phyloP scores from a whole-genome alignment of 805 yeast genomes.

The Candida namnaoensis region DNA sequence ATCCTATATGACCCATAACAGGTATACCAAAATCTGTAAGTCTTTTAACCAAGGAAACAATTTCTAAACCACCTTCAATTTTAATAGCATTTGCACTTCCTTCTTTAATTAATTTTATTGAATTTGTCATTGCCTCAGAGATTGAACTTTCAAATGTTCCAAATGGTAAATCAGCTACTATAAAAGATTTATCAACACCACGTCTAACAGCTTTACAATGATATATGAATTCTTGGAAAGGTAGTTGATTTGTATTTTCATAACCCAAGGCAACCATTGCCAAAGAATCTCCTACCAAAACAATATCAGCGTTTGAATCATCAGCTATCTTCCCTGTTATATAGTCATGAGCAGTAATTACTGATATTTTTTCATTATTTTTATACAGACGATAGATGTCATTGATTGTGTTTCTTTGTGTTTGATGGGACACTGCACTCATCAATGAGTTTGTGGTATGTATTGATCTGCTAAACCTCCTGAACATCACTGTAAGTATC shows the following conservation, averaged over 20 bases:
- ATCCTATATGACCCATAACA: slow-evolving; percentile 84
- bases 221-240: slow-evolving; percentile 71
- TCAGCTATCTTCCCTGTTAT: slow-evolving; percentile 69
- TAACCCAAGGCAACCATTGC: slow-evolving; percentile 90
- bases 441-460: neutral
- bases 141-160: slow-evolving; percentile 70
- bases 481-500: no score
- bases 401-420: slow-evolving; percentile 22
- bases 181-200: slow-evolving; percentile 54
- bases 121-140: slow-evolving; percentile 52
- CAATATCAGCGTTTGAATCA: slow-evolving; percentile 54
- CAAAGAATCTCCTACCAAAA: slow-evolving; percentile 84
- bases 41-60: slow-evolving; percentile 42
- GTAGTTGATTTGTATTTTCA: slow-evolving; percentile 62
- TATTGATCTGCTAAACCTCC: no score
- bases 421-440: neutral
- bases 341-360: slow-evolving; percentile 84
- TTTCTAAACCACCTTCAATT: slow-evolving; percentile 70
- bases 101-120: slow-evolving; percentile 43
- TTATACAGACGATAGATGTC: slow-evolving; percentile 26
- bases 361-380: slow-evolving; percentile 31
- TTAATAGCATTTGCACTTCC: slow-evolving; percentile 67
- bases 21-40: slow-evolving; percentile 72
- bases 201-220: slow-evolving; percentile 71
- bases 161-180: slow-evolving; percentile 84